Base-by-base conservation (phyloP, 2,329 filamentous ascomycete genomes). In the Reticulascus tulasneorum region DNA sequence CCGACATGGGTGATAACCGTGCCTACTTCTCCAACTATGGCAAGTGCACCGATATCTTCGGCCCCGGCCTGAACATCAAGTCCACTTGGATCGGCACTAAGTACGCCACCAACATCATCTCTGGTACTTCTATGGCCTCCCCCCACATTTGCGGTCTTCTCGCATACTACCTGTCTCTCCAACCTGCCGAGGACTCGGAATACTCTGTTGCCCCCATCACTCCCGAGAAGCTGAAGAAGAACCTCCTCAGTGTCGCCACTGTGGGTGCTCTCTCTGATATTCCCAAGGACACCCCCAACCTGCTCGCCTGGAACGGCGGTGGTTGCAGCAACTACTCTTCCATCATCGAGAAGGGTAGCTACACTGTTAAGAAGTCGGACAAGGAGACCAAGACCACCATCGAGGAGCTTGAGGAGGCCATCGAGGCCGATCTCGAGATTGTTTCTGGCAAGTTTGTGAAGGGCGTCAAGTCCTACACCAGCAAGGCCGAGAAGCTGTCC, bases 11-110 rank as follows among this genome's bases (percentile, higher is more conserved):
- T 56, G 93, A 98, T 61, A 87, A 88, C 75, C 91, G 93, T 69
- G 93, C 93, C 49, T 98, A 97, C 80, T 98, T 98, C 82, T 98
- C 94, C 80, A 98, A 98, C 86, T 97, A 83, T 67, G 93, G 93
- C 66, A 93, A 91, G 77, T 98, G 93, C 79, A 95, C 91, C 63
- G 93, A 98, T 69, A 95, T 98, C 76, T 98, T 98, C 58, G 93
- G 90, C 47, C 93, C 93, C 44, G 93, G 93, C 59, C 77, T 96
- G 56, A 95, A 89, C 82, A 95, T 98, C 56, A 79, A 87, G 55
- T 98, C 93, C 49, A 97, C 93, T 63, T 98, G 93, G 93, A 95
- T 94, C 55, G 93, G 94, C 62, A 91, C 84, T 79, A 86, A 93
- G 67, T 83, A 91, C 57, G 91, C 93, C 57, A 80, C 88, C 73